Evolutionary conservation across 1,139 yeast species (phyloP).

Genomic region (Pichia sp.): DNA sequence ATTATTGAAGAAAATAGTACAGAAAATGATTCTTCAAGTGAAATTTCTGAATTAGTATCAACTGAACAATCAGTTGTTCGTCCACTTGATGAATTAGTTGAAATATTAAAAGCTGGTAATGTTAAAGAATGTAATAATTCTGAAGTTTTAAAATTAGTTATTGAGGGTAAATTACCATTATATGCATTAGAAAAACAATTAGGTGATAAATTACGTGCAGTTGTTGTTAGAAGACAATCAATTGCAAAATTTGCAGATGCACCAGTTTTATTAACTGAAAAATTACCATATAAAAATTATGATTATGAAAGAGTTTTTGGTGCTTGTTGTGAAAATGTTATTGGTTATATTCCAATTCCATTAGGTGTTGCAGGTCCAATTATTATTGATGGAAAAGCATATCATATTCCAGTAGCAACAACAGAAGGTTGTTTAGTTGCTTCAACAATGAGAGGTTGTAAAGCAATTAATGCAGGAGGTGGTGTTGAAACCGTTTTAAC

Average conservation of each 20-base stretch:
- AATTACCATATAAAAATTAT: slow-evolving; percentile 74
- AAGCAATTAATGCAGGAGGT: slow-evolving; percentile 95
- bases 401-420: slow-evolving; percentile 97
- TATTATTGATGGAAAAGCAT: slow-evolving; percentile 78
- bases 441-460: slow-evolving; percentile 98
- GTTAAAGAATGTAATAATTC: slow-evolving; percentile 60
- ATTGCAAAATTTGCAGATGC: slow-evolving; percentile 79
- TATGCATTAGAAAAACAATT: slow-evolving; percentile 92
- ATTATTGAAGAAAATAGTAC: slow-evolving; percentile 25
- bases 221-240: slow-evolving; percentile 83
- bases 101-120: slow-evolving; percentile 64
- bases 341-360: slow-evolving; percentile 93
- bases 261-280: slow-evolving; percentile 64
- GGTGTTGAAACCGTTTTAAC: slow-evolving; percentile 91
- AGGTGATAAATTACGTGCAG: slow-evolving; percentile 86
- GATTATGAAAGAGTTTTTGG: slow-evolving; percentile 96
- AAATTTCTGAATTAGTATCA: slow-evolving; percentile 7
- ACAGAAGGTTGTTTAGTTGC: slow-evolving; percentile 99
- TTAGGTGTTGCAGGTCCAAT: slow-evolving; percentile 98
- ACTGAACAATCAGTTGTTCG: slow-evolving; percentile 18
- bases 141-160: slow-evolving; percentile 68
- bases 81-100: slow-evolving; percentile 59
- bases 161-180: slow-evolving; percentile 75
- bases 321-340: slow-evolving; percentile 97
- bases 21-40: slow-evolving; percentile 13